Percentiles rank a stretch among this genome's conserved stretches.
Conservation (phyloP, 2,329 filamentous ascomycete species). For the Incumbomyces delicatus region DNA sequence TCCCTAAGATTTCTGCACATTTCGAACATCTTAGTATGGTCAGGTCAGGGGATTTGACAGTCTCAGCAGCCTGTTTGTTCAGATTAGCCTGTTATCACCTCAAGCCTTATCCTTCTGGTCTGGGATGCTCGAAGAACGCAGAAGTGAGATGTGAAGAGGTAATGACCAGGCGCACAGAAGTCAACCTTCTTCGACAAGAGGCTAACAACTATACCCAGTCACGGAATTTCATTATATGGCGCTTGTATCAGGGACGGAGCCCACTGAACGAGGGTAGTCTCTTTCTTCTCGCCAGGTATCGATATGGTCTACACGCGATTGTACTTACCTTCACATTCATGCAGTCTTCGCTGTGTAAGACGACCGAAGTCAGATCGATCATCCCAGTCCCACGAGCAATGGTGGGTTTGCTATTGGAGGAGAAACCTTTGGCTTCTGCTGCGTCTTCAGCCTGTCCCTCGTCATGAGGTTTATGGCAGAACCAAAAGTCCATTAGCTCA, state of each 20-base stretch:
- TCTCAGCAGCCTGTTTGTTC: constrained; percentile 5
- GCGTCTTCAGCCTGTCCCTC: constrained; percentile 36
- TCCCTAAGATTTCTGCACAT: constrained; percentile 1
- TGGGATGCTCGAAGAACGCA: constrained; percentile 18
- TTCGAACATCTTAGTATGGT: background rate
- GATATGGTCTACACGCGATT: background rate
- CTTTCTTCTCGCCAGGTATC: constrained; percentile 46
- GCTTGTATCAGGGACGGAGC: constrained; percentile 50
- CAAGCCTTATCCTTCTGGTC: constrained; percentile 24
- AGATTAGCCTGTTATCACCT: constrained; percentile 2
- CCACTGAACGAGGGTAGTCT: constrained; percentile 35
- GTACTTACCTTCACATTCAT: constrained; percentile 30
- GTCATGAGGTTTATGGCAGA: constrained; percentile 79
- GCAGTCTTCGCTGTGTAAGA: constrained; percentile 62
- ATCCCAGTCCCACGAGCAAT: constrained; percentile 61
- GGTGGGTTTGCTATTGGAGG: constrained; percentile 64
- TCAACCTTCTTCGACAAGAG: constrained; percentile 24
- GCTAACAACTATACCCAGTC: constrained; percentile 11
- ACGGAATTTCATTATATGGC: constrained; percentile 39
- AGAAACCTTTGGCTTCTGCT: constrained; percentile 60
- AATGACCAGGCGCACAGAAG: constrained; percentile 20
- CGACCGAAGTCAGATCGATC: constrained; percentile 69
- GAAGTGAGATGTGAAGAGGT: constrained; percentile 15
- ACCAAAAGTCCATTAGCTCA: constrained; percentile 99
- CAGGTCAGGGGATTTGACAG: background rate